A percentile compares a stretch with the other conserved stretches of the same genome.
These are phyloP conservation scores for Neonectria neomacrospora DNA, from an alignment of 2,329 filamentous ascomycete genomes.

Conservation along the genomic window DNA sequence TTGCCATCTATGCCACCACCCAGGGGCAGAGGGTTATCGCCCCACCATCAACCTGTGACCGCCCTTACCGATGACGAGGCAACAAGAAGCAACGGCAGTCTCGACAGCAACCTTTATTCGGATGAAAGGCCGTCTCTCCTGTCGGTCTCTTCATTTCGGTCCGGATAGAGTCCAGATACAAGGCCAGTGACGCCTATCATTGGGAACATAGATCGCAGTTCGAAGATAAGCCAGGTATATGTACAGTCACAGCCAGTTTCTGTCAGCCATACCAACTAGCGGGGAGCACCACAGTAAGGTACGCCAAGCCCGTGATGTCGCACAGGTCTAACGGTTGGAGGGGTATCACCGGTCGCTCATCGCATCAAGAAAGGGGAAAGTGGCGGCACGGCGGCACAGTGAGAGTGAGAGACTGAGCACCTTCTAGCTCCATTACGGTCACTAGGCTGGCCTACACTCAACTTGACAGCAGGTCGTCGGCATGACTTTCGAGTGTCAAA, in stretches of 20 bases:
- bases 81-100: constrained; percentile 1
- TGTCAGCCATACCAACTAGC: background rate
- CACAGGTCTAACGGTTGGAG: constrained; percentile 13
- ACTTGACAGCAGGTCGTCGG: background rate
- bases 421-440: background rate
- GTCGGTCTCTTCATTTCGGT: constrained; percentile 35
- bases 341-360: background rate
- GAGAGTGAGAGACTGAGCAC: too few relatives aligned
- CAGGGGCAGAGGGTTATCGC: background rate
- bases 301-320: background rate
- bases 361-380: background rate
- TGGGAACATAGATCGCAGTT: background rate
- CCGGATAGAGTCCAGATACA: constrained; percentile 16
- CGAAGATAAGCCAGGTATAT: background rate
- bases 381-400: background rate
- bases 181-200: constrained; percentile 13
- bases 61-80: background rate
- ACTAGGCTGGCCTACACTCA: background rate
- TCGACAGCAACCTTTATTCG: constrained; percentile 20
- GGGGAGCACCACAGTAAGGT: constrained; percentile 1
- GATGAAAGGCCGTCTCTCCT: constrained; percentile 26
- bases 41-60: background rate
- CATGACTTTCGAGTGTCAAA: background rate
- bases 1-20: constrained; percentile 12
- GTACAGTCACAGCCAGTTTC: background rate